Evolutionary conservation across 805 yeast species (phyloP).

Genomic region (Candida glaebosa): DNA sequence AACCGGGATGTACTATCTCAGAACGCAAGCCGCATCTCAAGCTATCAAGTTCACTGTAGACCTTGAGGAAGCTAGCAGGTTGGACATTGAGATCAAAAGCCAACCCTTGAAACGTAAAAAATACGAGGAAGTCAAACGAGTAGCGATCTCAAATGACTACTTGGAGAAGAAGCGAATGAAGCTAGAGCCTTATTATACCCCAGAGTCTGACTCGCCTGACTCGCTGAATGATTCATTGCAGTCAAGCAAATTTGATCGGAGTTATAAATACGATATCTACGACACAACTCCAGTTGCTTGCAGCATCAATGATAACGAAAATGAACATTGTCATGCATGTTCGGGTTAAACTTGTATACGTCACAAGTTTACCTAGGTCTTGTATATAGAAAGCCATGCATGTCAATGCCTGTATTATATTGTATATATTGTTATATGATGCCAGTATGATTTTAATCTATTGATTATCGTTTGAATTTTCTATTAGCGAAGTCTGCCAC

Average conservation of each 20-base stretch:
- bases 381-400: constrained; percentile 7
- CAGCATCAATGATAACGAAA: constrained; percentile 19
- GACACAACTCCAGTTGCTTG: constrained; percentile 35
- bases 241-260: constrained; percentile 5
- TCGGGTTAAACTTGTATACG: constrained; percentile 24
- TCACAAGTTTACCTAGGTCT: constrained; percentile 1
- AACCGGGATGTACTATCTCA: constrained; percentile 38
- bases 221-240: constrained; percentile 2
- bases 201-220: constrained; percentile 3
- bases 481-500: constrained; percentile 89
- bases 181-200: background rate
- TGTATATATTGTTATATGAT: no score
- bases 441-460: no score
- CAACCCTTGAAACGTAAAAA: constrained; percentile 18
- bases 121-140: constrained; percentile 14
- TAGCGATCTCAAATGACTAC: background rate
- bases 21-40: constrained; percentile 36
- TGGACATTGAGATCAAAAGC: constrained; percentile 3
- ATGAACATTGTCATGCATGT: constrained; percentile 38
- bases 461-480: constrained; percentile 19
- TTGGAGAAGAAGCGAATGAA: constrained; percentile 2
- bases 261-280: constrained; percentile 24
- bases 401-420: background rate
- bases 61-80: constrained; percentile 10
- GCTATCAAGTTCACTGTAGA: constrained; percentile 37